phyloP scores from a whole-genome alignment of 345 rosid genomes.

The Citrus reticulata region DNA sequence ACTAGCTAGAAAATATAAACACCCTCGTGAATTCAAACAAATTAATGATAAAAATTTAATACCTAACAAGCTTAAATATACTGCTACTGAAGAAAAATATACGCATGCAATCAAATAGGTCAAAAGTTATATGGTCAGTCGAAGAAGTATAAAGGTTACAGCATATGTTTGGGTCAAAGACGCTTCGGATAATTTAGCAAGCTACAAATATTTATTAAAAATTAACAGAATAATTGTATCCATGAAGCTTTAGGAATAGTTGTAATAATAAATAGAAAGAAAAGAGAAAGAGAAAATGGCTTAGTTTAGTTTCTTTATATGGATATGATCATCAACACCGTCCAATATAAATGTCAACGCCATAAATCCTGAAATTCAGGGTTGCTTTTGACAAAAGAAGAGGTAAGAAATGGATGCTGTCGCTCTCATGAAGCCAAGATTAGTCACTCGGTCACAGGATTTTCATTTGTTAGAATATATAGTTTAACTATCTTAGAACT shows the following conservation, averaged over 20 bases:
- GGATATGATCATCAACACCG: constrained; percentile 21
- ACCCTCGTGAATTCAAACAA: constrained; percentile 23
- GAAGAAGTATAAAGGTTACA: not conserved
- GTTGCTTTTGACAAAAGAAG: constrained; percentile 22
- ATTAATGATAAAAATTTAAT: constrained; percentile 12
- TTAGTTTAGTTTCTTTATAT: not conserved
- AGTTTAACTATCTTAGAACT: not conserved
- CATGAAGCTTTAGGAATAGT: not conserved
- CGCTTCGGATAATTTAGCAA: constrained; percentile 20
- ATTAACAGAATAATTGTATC: not conserved
- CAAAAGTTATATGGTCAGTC: constrained; percentile 18
- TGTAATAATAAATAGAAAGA: too few species aligned
- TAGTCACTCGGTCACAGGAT: not conserved
- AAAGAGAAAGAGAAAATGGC: too few species aligned
- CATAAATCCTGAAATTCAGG: constrained; percentile 31
- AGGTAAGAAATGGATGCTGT: constrained; percentile 4
- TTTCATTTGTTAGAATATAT: not conserved
- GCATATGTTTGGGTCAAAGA: constrained; percentile 50
- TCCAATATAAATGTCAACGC: constrained; percentile 24
- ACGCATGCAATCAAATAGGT: constrained; percentile 27
- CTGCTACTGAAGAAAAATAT: not conserved
- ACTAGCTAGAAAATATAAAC: not conserved
- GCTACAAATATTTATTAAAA: too few species aligned
- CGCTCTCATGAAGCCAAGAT: constrained; percentile 17
- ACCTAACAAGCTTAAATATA: constrained; percentile 24